A percentile compares a stretch with the other conserved stretches of the same genome.
Evolutionary conservation across 768 basidiomycete species (phyloP).

Genomic region (Hygrophoropsis aurantiaca): DNA sequence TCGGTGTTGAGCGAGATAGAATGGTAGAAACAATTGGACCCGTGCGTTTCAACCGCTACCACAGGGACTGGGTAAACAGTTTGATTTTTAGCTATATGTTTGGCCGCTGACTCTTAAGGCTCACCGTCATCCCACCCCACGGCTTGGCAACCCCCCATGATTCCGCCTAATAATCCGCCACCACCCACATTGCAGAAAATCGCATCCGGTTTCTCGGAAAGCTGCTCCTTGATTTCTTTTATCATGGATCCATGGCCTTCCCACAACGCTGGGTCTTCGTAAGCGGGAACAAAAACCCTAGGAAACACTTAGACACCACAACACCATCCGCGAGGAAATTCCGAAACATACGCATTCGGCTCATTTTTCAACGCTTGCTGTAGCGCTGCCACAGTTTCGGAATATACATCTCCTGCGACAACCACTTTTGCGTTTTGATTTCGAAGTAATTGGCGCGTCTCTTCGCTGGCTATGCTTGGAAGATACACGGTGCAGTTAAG

Average conservation of each 20-base stretch:
- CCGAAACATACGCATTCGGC: conserved; percentile 48
- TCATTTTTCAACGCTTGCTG: conserved; percentile 42
- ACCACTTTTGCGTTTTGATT: conserved; percentile 57
- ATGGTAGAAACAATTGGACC: conserved; percentile 73
- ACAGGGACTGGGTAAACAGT: conserved; percentile 56
- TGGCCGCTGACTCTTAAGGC: conserved; percentile 12
- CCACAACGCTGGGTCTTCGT: conserved; percentile 70
- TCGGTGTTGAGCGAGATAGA: conserved; percentile 58
- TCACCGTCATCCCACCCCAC: conserved; percentile 72
- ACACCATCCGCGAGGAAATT: neutral
- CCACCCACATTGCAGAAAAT: conserved; percentile 82
- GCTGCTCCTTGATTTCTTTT: conserved; percentile 56
- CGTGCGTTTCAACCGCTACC: conserved; percentile 67
- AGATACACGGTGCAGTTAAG: conserved; percentile 69
- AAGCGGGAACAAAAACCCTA: conserved; percentile 71
- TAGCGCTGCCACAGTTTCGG: conserved; percentile 57
- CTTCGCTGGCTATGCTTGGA: conserved; percentile 50
- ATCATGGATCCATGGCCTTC: conserved; percentile 78
- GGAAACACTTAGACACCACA: neutral
- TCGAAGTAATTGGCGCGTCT: conserved; percentile 49
- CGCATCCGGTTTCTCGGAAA: conserved; percentile 58
- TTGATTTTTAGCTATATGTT: neutral
- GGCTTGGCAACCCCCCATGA: conserved; percentile 63
- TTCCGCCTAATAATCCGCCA: conserved; percentile 67
- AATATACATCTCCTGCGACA: conserved; percentile 57